Base-by-base conservation (phyloP, 1,284 basidiomycete species). In the Cystobasidium pallidum region DNA sequence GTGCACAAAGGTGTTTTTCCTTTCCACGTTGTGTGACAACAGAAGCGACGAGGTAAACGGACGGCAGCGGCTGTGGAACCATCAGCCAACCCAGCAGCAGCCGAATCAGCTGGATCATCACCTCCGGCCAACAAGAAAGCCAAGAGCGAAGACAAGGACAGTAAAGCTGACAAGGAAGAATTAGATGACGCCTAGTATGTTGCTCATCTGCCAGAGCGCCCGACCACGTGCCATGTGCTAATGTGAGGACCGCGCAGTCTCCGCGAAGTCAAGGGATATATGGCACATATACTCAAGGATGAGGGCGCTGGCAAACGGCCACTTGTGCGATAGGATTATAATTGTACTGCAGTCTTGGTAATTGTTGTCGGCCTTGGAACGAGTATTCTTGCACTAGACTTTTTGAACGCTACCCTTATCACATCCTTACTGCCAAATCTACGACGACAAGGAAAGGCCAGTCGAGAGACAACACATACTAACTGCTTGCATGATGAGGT, bases 251-350 rank as follows among this genome's bases (percentile, higher is more conserved):
- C n/a, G n/a, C n/a, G n/a, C 34, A 54, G 49, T 30, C 21, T 34
- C 13, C 52, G 51, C 10, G 51, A 67, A 45, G 52, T 67, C 2
- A 24, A 57, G 32, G 32, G 52, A 13, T 67, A 58, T 28, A 67
- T 55, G 52, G 36, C 36, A 26, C 39, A 45, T n/a, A 61, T 58
- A 24, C 43, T 70, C 11, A 70, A 70, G 45, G 67, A 70, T 34
- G 67, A 70, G 43, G 67, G 67, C 11, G 67, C 67, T 49, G 67
- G 67, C 58, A 70, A 70, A 30, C 39, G 67, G 24, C 67, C 67
- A 8, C 45, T 70, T 28, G 67, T 70, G 24, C 36, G 67, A 26
- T 67, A 47, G 26, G 10, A 26, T 26, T 61, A 4, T 13, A 24
- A 13, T 11, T 55, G 26, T 36, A 55, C 15, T 28, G 13, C 26